Evolutionary conservation across 164 flowering plant genomes (phyloP).

Genomic region (Chloranthus sessilifolius): DNA sequence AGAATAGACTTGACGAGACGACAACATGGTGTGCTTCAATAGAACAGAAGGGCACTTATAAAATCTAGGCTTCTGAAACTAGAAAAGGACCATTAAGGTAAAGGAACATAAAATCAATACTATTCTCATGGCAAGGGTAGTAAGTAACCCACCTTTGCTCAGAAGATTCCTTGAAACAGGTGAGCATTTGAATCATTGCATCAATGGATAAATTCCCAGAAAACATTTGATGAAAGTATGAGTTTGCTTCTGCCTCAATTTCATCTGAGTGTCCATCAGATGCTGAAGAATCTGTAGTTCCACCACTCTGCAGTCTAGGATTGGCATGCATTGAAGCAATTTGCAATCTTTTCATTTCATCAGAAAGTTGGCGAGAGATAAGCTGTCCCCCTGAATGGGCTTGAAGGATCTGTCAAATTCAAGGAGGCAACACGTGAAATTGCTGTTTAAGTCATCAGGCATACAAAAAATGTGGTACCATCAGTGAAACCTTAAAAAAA

Average conservation of each 20-base stretch:
- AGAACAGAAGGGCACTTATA: too few species aligned
- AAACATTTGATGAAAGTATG: constrained; percentile 81
- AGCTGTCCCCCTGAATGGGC: constrained; percentile 41
- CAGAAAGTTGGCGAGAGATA: constrained; percentile 43
- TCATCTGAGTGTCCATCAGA: constrained; percentile 66
- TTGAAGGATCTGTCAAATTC: constrained; percentile 58
- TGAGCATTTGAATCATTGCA: constrained; percentile 82
- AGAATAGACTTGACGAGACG: too few species aligned
- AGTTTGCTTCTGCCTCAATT: constrained; percentile 80
- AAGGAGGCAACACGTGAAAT: too few species aligned
- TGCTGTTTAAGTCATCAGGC: too few species aligned
- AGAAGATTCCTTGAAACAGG: constrained; percentile 77
- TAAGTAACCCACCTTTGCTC: constrained; percentile 49
- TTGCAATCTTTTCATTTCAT: constrained; percentile 66
- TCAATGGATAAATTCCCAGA: constrained; percentile 68
- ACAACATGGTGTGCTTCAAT: too few species aligned
- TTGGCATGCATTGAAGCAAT: constrained; percentile 29
- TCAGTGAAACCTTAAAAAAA: constrained; percentile 55
- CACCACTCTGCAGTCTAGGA: constrained; percentile 51
- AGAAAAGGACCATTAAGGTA: too few species aligned
- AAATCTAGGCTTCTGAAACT: too few species aligned
- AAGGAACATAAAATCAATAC: too few species aligned
- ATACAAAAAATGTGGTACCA: background rate
- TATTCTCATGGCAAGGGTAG: background rate
- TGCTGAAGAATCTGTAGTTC: constrained; percentile 44